A percentile compares a stretch with the other conserved stretches of the same genome.
phyloP scores from a whole-genome alignment of 2,329 filamentous ascomycete species.

The Escovopsis weberi region DNA sequence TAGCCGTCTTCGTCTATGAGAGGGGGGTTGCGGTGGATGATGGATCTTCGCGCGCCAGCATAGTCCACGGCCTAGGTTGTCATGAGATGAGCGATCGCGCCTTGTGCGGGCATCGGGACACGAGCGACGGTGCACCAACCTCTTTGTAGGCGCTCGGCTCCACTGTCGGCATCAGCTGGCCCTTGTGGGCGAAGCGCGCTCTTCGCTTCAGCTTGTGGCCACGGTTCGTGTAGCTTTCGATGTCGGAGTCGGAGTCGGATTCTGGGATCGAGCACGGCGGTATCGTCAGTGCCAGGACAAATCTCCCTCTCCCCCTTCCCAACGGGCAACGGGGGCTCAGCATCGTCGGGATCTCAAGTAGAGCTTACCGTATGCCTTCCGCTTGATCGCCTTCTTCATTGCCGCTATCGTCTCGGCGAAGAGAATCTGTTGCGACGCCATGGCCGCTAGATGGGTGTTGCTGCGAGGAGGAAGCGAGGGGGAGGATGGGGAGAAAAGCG shows the following conservation, averaged over 20 bases:
- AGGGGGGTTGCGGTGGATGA: constrained; percentile 59
- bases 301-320: background rate
- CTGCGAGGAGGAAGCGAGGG: background rate
- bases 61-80: constrained; percentile 50
- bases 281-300: constrained; percentile 3
- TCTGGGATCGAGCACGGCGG: constrained; percentile 32
- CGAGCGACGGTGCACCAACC: constrained; percentile 27
- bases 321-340: background rate
- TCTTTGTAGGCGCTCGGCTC: constrained; percentile 58
- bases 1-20: constrained; percentile 67
- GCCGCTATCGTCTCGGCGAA: constrained; percentile 52
- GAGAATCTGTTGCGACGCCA: constrained; percentile 42
- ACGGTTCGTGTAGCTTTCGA: constrained; percentile 56
- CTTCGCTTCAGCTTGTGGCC: constrained; percentile 68
- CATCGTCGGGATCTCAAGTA: constrained; percentile 2
- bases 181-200: constrained; percentile 55
- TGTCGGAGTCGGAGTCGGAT: constrained; percentile 62
- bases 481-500: background rate
- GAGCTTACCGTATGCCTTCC: constrained; percentile 43
- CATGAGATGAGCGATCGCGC: constrained; percentile 12
- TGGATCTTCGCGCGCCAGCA: constrained; percentile 55
- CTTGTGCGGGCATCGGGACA: constrained; percentile 1
- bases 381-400: constrained; percentile 54
- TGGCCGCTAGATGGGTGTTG: constrained; percentile 10
- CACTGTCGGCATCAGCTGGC: constrained; percentile 50